Evolutionary conservation across 2,329 filamentous ascomycete species (phyloP).

Genomic region (Paecilomyces variotii): DNA sequence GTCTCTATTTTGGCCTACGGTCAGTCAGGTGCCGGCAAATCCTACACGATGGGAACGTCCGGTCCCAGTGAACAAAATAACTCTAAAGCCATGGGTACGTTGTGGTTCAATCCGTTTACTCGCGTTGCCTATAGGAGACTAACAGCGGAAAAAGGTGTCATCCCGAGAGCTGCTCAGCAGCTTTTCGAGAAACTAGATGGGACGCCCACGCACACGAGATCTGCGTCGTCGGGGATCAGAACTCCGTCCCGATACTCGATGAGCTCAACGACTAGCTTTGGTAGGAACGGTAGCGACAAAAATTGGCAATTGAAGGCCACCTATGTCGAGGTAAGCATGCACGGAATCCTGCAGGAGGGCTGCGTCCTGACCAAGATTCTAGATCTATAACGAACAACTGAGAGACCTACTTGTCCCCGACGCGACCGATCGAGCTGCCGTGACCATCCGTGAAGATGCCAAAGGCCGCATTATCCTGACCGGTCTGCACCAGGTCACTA

Average conservation of each 20-base stretch:
- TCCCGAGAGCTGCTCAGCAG: conserved; percentile 77
- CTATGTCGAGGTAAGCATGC: conserved; percentile 58
- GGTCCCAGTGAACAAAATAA: conserved; percentile 71
- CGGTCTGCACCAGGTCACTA: conserved; percentile 76
- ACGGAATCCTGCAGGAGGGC: conserved; percentile 1
- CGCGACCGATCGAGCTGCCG: conserved; percentile 62
- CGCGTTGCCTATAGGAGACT: neutral
- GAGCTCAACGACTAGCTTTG: conserved; percentile 41
- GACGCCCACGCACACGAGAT: conserved; percentile 45
- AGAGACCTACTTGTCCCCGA: conserved; percentile 84
- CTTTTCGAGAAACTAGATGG: conserved; percentile 83
- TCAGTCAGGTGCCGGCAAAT: conserved; percentile 95
- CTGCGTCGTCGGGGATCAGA: conserved; percentile 68
- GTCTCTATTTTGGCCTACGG: conserved; percentile 95
- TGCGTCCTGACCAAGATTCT: conserved; percentile 10
- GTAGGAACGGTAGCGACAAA: conserved; percentile 51
- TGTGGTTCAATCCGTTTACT: neutral
- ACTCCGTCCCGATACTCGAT: conserved; percentile 72
- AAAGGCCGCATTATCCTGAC: conserved; percentile 93
- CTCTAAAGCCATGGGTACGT: conserved; percentile 67
- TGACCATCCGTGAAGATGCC: conserved; percentile 89
- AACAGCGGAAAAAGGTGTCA: conserved; percentile 58
- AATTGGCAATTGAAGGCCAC: conserved; percentile 90
- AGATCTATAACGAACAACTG: conserved; percentile 97
- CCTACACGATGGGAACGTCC: conserved; percentile 97